phyloP scores from a whole-genome alignment of 768 basidiomycete genomes.

The Amanita molliuscula region DNA sequence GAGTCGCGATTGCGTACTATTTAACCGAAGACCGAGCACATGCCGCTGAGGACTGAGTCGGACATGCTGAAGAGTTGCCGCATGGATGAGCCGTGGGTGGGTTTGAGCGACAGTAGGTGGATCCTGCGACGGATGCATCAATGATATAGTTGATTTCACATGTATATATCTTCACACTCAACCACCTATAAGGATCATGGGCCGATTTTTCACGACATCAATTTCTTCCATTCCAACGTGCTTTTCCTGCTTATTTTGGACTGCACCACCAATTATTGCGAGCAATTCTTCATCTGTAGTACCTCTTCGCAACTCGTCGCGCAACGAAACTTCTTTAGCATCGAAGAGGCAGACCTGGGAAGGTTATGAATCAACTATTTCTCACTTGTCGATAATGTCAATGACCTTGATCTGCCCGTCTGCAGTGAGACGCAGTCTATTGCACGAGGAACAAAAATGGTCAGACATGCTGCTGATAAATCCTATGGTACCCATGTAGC shows the following conservation, averaged over 20 bases:
- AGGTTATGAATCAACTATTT: slow-evolving; percentile 1
- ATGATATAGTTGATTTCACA: slow-evolving; percentile 7
- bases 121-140: slow-evolving; percentile 11
- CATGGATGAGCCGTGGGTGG: background rate
- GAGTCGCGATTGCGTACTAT: slow-evolving; percentile 25
- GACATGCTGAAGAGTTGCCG: background rate
- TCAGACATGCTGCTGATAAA: slow-evolving; percentile 94
- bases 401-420: slow-evolving; percentile 82
- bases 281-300: slow-evolving; percentile 56
- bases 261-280: slow-evolving; percentile 50
- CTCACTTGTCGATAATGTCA: slow-evolving; percentile 2
- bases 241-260: slow-evolving; percentile 64
- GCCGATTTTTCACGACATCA: slow-evolving; percentile 65
- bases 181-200: slow-evolving; percentile 94
- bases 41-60: background rate
- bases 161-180: slow-evolving; percentile 34
- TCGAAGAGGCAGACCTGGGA: slow-evolving; percentile 83
- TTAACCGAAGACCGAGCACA: slow-evolving; percentile 12
- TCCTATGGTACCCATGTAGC: slow-evolving; percentile 61
- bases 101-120: background rate
- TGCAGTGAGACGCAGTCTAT: slow-evolving; percentile 76
- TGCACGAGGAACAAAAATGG: slow-evolving; percentile 83
- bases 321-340: slow-evolving; percentile 71
- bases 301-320: slow-evolving; percentile 61
- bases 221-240: slow-evolving; percentile 81